These are phyloP conservation scores for Coniochaeta sp. DNA, from an alignment of 2,329 filamentous ascomycete species.

Conservation along the genomic window DNA sequence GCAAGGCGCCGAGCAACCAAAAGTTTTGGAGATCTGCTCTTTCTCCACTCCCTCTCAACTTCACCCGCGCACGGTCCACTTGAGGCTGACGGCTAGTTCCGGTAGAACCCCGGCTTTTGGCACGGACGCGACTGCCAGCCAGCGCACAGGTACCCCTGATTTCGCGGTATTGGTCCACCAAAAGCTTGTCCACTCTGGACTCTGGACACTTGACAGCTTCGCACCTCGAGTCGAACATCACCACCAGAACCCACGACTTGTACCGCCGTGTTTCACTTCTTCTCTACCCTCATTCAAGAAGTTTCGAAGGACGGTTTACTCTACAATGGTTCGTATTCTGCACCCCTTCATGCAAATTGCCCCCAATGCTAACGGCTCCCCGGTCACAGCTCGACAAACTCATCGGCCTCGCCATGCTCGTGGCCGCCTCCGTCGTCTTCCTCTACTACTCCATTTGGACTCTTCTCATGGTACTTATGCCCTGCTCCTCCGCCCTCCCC, in stretches of 20 bases:
- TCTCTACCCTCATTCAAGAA: not conserved
- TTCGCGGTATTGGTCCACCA: not conserved
- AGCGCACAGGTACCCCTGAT: not conserved
- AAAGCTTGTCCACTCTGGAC: not conserved
- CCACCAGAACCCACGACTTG: not conserved
- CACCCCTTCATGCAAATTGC: not conserved
- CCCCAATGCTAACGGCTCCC: not conserved
- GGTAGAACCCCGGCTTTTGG: conserved; percentile 1
- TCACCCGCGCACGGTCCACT: not conserved
- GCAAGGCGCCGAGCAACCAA: not conserved
- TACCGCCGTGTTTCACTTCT: not conserved
- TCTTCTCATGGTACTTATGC: conserved; percentile 73
- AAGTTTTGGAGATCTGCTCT: not conserved
- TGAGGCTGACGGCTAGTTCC: not conserved
- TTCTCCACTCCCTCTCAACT: not conserved
- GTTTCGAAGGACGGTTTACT: not conserved
- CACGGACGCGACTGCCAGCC: not conserved
- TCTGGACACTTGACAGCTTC: not conserved
- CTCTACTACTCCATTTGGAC: conserved; percentile 98
- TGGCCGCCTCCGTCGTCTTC: conserved; percentile 57
- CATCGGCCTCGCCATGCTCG: conserved; percentile 60
- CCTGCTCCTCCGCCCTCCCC: conserved; percentile 7
- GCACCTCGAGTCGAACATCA: not conserved
- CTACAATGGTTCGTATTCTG: not conserved
- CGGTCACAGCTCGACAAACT: conserved; percentile 75